Evolutionary conservation across 1,284 basidiomycete species (phyloP).

Genomic region (Papiliotrema fonsecae): DNA sequence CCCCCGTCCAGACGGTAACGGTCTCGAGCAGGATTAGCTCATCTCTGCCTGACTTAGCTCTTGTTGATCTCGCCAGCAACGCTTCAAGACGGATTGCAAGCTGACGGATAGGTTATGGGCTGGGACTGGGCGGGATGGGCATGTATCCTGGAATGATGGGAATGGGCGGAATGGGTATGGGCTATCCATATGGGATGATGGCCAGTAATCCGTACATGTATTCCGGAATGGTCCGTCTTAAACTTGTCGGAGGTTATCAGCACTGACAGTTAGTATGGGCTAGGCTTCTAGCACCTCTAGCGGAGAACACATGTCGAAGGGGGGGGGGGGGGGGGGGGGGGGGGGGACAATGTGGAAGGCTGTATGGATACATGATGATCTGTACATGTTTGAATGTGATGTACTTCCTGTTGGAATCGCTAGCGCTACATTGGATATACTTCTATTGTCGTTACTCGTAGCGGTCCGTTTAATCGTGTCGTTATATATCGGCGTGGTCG

Average conservation of each 20-base stretch:
- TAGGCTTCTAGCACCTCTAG: constrained; percentile 6
- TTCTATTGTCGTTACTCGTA: background rate
- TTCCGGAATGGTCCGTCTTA: constrained; percentile 27
- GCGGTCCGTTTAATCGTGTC: background rate
- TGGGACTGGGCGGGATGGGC: constrained; percentile 15
- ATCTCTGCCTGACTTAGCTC: no score
- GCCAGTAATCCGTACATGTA: constrained; percentile 28
- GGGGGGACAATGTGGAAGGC: no score
- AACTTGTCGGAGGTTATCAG: background rate
- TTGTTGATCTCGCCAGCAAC: no score
- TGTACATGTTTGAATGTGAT: no score
- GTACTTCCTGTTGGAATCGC: no score
- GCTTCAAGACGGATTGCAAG: background rate
- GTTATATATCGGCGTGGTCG: background rate
- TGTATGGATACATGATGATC: no score
- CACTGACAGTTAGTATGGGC: constrained; percentile 3
- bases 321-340: no score
- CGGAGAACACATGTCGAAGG: no score
- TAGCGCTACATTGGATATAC: background rate
- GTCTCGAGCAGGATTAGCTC: no score
- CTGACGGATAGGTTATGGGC: constrained; percentile 7
- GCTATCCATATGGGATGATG: constrained; percentile 34
- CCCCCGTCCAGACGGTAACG: background rate
- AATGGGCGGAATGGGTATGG: constrained; percentile 22
- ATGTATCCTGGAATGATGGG: constrained; percentile 21